A percentile compares a stretch with the other conserved stretches of the same genome.
Evolutionary conservation across 352 stramenopile species (phyloP).

Genomic region (Globisporangium ultimum): DNA sequence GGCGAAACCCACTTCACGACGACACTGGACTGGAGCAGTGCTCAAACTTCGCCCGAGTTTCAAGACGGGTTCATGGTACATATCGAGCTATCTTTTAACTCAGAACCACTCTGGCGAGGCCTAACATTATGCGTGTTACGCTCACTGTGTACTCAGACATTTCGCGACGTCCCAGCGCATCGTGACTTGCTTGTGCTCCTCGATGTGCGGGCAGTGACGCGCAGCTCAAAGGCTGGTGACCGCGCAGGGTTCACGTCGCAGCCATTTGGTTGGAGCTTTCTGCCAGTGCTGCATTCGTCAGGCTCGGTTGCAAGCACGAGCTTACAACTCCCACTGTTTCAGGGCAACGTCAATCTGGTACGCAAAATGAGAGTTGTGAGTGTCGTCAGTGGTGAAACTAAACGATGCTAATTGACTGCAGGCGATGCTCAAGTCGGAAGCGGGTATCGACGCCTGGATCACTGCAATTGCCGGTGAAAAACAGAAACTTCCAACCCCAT

Average conservation of each 20-base stretch:
- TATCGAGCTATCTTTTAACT: background rate
- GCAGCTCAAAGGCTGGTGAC: constrained; percentile 38
- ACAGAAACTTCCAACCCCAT: constrained; percentile 27
- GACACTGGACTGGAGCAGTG: constrained; percentile 56
- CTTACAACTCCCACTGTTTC: constrained; percentile 63
- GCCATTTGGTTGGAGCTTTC: constrained; percentile 61
- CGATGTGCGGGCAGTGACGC: constrained; percentile 46
- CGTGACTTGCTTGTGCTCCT: constrained; percentile 40
- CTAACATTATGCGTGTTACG: no score
- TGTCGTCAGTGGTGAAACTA: no score
- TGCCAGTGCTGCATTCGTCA: constrained; percentile 40
- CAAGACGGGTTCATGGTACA: constrained; percentile 52
- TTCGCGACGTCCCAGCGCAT: constrained; percentile 32
- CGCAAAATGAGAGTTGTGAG: background rate
- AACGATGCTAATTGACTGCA: constrained; percentile 14
- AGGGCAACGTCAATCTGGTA: constrained; percentile 60
- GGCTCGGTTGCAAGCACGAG: constrained; percentile 29
- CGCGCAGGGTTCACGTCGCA: constrained; percentile 26
- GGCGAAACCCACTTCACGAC: constrained; percentile 58
- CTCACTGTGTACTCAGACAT: constrained; percentile 25
- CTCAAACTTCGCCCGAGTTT: constrained; percentile 53
- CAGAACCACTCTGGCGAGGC: no score
- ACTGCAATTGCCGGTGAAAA: constrained; percentile 44
- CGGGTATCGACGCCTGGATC: constrained; percentile 24
- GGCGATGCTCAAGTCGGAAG: constrained; percentile 30